Percentiles rank a stretch among this genome's conserved stretches.
These are phyloP conservation scores for Pelargonium cotyledonis DNA, from an alignment of 441 rosid genomes.

Conservation along the genomic window DNA sequence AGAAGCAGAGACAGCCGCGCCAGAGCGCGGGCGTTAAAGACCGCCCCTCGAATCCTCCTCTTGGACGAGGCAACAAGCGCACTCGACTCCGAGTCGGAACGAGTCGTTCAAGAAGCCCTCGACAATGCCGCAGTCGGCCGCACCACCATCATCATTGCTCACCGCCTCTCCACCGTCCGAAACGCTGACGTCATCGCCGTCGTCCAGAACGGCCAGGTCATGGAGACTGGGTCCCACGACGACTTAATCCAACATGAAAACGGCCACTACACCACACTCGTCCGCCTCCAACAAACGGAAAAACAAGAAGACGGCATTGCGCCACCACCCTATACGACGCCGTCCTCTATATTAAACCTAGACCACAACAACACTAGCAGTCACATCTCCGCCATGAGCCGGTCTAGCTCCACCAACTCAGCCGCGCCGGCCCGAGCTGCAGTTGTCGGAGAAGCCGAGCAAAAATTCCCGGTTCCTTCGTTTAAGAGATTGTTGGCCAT, in stretches of 20 bases:
- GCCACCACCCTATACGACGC: conserved; percentile 17
- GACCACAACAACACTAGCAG: conserved; percentile 27
- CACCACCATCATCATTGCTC: conserved; percentile 55
- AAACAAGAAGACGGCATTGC: conserved; percentile 22
- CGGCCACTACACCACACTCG: conserved; percentile 46
- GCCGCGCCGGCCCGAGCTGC: conserved; percentile 24
- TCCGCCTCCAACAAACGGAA: conserved; percentile 38
- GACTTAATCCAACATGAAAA: conserved; percentile 36
- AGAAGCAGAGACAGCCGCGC: too few species aligned
- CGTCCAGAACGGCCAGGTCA: conserved; percentile 45
- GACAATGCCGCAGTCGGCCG: conserved; percentile 54
- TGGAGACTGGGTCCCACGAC: conserved; percentile 54
- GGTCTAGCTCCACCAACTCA: conserved; percentile 46
- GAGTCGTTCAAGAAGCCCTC: conserved; percentile 55
- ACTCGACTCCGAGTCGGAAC: conserved; percentile 52
- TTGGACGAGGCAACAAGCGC: conserved; percentile 44
- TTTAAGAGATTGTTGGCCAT: conserved; percentile 52
- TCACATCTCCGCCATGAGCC: conserved; percentile 35
- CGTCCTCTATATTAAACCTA: neutral
- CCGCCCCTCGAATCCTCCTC: conserved; percentile 54
- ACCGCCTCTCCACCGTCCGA: conserved; percentile 47
- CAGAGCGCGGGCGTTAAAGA: too few species aligned
- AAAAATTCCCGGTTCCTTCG: conserved; percentile 29
- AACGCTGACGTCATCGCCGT: conserved; percentile 40
- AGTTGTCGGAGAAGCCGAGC: conserved; percentile 16